Conservation (phyloP, 2,329 filamentous ascomycete genomes). For the Dactylellina sp. region DNA sequence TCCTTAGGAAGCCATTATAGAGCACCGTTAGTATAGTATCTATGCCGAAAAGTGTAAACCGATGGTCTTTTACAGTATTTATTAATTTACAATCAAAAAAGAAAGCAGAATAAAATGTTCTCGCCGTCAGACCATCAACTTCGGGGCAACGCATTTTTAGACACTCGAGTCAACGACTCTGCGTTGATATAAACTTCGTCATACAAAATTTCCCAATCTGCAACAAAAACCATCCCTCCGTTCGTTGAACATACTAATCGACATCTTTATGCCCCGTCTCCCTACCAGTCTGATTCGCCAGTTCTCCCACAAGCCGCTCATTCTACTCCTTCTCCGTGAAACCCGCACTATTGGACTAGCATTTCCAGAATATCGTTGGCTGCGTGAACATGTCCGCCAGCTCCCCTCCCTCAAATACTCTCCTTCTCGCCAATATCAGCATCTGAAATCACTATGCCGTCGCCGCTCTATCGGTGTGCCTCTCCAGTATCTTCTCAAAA, state of each 20-base stretch:
- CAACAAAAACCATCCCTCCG: conserved; percentile 13
- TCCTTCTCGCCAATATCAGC: conserved; percentile 16
- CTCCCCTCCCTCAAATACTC: conserved; percentile 8
- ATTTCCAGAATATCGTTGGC: conserved; percentile 57
- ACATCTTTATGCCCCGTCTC: conserved; percentile 29
- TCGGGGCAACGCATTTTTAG: neutral
- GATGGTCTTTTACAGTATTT: too few relatives aligned
- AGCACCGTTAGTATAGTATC: too few relatives aligned
- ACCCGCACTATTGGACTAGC: conserved; percentile 56
- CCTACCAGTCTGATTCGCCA: neutral
- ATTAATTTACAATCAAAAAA: too few relatives aligned
- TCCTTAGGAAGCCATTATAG: neutral
- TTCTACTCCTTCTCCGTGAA: conserved; percentile 52
- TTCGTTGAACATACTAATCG: neutral
- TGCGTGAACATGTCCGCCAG: conserved; percentile 29
- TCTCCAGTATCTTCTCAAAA: conserved; percentile 88
- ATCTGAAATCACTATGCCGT: conserved; percentile 66
- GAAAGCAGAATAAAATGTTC: too few relatives aligned
- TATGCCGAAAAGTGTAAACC: too few relatives aligned
- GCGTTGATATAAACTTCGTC: neutral
- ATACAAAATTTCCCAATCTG: conserved; percentile 25
- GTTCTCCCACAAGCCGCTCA: conserved; percentile 12
- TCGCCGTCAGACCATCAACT: too few relatives aligned
- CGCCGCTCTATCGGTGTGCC: conserved; percentile 74
- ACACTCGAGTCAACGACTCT: neutral